These are phyloP conservation scores for Trypanosoma vivax DNA, from an alignment of 208 protist species.

Conservation along the genomic window DNA sequence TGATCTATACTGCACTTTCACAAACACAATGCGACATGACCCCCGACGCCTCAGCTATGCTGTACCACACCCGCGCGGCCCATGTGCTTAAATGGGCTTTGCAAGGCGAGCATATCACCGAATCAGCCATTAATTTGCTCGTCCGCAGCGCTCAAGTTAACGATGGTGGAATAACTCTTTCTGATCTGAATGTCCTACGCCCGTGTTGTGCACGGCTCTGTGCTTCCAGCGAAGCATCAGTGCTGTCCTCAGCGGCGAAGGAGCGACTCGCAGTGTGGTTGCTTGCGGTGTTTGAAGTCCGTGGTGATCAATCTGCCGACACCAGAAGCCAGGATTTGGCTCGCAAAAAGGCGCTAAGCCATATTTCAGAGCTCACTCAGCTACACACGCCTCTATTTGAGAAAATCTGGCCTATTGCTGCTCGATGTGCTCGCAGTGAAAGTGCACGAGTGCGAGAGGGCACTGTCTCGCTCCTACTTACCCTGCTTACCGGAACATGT, in stretches of 20 bases:
- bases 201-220: slow-evolving; percentile 30
- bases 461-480: slow-evolving; percentile 66
- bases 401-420: slow-evolving; percentile 64
- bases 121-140: slow-evolving; percentile 21
- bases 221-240: slow-evolving; percentile 28
- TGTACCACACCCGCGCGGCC: slow-evolving; percentile 52
- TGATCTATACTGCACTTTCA: slow-evolving; percentile 23
- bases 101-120: slow-evolving; percentile 9
- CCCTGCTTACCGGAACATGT: slow-evolving; percentile 29
- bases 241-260: slow-evolving; percentile 37
- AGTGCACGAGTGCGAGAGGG: slow-evolving; percentile 71
- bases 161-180: slow-evolving; percentile 14
- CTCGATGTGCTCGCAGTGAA: slow-evolving; percentile 59
- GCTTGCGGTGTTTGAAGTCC: slow-evolving; percentile 57
- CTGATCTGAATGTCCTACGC: slow-evolving; percentile 24
- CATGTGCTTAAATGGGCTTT: slow-evolving; percentile 47
- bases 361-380: slow-evolving; percentile 46
- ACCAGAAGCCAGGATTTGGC: slow-evolving; percentile 30
- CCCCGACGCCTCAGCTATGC: slow-evolving; percentile 16
- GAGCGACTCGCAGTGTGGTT: slow-evolving; percentile 51
- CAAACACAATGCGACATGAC: slow-evolving; percentile 1
- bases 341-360: slow-evolving; percentile 36
- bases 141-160: slow-evolving; percentile 17
- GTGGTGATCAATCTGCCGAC: slow-evolving; percentile 32
- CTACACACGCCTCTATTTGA: slow-evolving; percentile 51